Evolutionary conservation across 2,329 filamentous ascomycete genomes (phyloP).

Genomic region (Diplodia intermedia): DNA sequence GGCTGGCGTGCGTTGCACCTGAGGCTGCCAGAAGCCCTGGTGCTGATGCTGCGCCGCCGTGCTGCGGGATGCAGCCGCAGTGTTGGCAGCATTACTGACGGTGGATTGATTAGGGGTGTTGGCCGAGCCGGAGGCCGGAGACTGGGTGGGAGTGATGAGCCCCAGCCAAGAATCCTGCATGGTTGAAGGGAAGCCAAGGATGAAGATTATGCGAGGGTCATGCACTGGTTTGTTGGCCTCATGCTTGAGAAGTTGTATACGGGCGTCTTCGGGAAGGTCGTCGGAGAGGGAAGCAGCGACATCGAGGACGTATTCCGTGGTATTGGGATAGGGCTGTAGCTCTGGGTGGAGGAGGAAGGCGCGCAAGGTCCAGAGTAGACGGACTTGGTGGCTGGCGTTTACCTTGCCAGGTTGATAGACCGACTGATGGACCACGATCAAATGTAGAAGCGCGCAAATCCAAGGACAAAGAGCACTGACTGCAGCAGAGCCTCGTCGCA

Average conservation of each 20-base stretch:
- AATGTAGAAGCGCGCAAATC: conserved; percentile 49
- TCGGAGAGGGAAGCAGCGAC: conserved; percentile 53
- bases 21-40: conserved; percentile 31
- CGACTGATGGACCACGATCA: conserved; percentile 48
- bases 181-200: conserved; percentile 46
- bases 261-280: conserved; percentile 47
- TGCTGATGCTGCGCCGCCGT: conserved; percentile 35
- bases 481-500: conserved; percentile 11
- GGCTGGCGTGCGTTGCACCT: conserved; percentile 34
- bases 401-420: conserved; percentile 38
- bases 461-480: conserved; percentile 20
- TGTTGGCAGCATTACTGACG: not conserved
- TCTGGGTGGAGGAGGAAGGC: conserved; percentile 48
- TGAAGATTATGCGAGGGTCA: conserved; percentile 49
- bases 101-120: conserved; percentile 27
- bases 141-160: conserved; percentile 42
- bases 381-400: conserved; percentile 40
- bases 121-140: conserved; percentile 37
- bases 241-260: conserved; percentile 44
- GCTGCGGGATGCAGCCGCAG: conserved; percentile 26
- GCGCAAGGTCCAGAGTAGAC: conserved; percentile 47
- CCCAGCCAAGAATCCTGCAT: conserved; percentile 52
- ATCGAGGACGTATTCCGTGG: conserved; percentile 54
- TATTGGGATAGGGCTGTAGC: conserved; percentile 45
- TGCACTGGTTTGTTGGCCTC: conserved; percentile 38